Base-by-base conservation (phyloP, 2,329 filamentous ascomycete genomes). In the Fusarium dlaminii region DNA sequence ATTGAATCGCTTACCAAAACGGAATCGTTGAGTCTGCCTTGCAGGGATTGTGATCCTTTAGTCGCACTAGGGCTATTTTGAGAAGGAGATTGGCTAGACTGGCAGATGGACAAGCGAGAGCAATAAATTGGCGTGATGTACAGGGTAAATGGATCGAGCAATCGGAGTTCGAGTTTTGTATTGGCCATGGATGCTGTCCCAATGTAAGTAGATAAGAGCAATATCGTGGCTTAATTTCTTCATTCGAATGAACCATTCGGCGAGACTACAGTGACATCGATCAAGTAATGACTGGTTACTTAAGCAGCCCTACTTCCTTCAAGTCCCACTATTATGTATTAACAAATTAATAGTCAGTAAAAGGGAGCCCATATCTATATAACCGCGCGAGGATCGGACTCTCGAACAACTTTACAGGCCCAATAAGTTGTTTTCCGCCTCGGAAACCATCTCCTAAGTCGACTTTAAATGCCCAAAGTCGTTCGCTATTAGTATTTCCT, bases 11-110 rank as follows among this genome's bases (percentile, higher is more conserved):
- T 30, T 20, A n/a, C 48, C 13, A 15, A 48, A 48, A 48, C 6
- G 27, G 36, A 22, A 30, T 13, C 6, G 14, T n/a, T 14, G 15
- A 32, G 20, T 43, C 48, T 42, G 48, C 49, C 24, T 34, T 36
- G 30, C 37, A 30, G n/a, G 58, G 58, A 24, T 56, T 18, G 8
- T 1, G 12, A 62, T 56, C 48, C 48, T 43, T 34, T 1, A 18
- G 5, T 2, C 1, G 14, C 20, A 15, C 30, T 14, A 39, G 34
- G 14, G 12, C 14, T n/a, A 0, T 34, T 11, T 24, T 51, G 1
- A 13, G 3, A 6, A 32, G 24, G 18, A 13, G 7, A 42, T 22
- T 42, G 22, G 39, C 39, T 15, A 43, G 9, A 29, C 24, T 29
- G 24, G 0, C 4, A 5, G 14, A 42, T 42, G 14, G 40, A 17